Percentiles rank a stretch among this genome's conserved stretches.
Conservation (phyloP, 164 flowering plant species). For the Sedum album region DNA sequence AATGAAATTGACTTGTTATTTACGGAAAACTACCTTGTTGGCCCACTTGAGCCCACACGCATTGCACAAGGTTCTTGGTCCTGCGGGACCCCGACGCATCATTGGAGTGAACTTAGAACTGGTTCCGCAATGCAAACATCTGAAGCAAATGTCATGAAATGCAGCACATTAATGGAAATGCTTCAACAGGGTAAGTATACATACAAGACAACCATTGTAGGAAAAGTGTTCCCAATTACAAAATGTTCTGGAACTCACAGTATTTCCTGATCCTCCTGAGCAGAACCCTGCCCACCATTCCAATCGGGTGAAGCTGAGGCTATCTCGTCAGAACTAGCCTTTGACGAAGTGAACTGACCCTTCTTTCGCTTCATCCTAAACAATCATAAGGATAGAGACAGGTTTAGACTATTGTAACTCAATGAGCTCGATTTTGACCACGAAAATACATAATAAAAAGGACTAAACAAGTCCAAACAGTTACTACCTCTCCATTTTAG, state of each 20-base stretch:
- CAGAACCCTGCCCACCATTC: constrained; percentile 24
- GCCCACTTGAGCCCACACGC: constrained; percentile 87
- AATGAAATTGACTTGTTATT: background rate
- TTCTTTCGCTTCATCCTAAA: constrained; percentile 67
- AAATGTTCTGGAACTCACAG: constrained; percentile 29
- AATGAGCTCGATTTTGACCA: background rate
- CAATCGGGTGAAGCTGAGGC: constrained; percentile 30
- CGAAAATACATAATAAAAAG: background rate
- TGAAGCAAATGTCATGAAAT: constrained; percentile 12
- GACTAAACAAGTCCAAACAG: background rate
- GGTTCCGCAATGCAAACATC: constrained; percentile 57
- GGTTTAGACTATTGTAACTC: background rate
- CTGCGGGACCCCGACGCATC: constrained; percentile 80
- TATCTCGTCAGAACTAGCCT: constrained; percentile 29
- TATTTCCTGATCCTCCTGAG: constrained; percentile 45
- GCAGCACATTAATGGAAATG: background rate
- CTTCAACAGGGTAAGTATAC: background rate
- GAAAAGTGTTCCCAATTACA: too few species aligned
- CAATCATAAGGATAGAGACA: background rate
- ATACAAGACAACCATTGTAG: too few species aligned
- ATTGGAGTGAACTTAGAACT: constrained; percentile 60
- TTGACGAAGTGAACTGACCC: constrained; percentile 64
- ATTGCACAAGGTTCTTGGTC: constrained; percentile 65
- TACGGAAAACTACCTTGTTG: constrained; percentile 41
- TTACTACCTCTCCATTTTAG: background rate